Conservation (phyloP, 2,329 filamentous ascomycete species). For the Mollisia scopiformis region DNA sequence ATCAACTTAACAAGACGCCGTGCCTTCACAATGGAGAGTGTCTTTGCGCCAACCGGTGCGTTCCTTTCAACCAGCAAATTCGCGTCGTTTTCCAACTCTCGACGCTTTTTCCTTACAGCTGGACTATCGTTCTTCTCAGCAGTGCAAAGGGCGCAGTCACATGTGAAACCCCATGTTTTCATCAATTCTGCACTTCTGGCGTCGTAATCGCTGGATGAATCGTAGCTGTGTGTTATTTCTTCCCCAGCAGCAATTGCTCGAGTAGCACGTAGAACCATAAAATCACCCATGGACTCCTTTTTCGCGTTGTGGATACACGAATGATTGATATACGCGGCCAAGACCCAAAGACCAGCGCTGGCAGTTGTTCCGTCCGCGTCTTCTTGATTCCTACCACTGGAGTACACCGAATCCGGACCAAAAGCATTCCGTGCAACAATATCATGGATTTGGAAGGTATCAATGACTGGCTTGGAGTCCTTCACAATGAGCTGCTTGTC, state of each 20-base stretch:
- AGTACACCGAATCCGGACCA: constrained; percentile 24
- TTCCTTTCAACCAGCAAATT: not conserved
- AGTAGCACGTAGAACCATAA: constrained; percentile 53
- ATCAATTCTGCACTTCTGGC: constrained; percentile 36
- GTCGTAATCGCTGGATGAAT: constrained; percentile 19
- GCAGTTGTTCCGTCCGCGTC: not conserved
- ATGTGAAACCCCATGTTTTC: constrained; percentile 45
- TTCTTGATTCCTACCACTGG: not conserved
- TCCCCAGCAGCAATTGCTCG: constrained; percentile 45
- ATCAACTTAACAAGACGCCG: constrained; percentile 12
- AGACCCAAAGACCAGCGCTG: constrained; percentile 48
- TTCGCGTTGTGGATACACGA: constrained; percentile 50
- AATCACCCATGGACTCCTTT: constrained; percentile 56
- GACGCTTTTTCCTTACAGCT: not conserved
- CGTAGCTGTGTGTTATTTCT: constrained; percentile 50
- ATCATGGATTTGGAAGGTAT: constrained; percentile 51
- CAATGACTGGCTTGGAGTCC: constrained; percentile 46
- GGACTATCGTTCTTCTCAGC: not conserved
- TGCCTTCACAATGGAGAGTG: constrained; percentile 7
- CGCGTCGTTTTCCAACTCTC: not conserved
- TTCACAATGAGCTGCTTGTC: constrained; percentile 5
- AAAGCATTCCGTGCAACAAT: constrained; percentile 50
- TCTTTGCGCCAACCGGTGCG: not conserved
- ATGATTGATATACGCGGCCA: constrained; percentile 56
- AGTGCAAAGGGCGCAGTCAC: constrained; percentile 38